Evolutionary conservation across 2,329 filamentous ascomycete genomes (phyloP), one percentile per base, ranked within the genome.

Genomic region (Rasamsonia emersonii): DNA sequence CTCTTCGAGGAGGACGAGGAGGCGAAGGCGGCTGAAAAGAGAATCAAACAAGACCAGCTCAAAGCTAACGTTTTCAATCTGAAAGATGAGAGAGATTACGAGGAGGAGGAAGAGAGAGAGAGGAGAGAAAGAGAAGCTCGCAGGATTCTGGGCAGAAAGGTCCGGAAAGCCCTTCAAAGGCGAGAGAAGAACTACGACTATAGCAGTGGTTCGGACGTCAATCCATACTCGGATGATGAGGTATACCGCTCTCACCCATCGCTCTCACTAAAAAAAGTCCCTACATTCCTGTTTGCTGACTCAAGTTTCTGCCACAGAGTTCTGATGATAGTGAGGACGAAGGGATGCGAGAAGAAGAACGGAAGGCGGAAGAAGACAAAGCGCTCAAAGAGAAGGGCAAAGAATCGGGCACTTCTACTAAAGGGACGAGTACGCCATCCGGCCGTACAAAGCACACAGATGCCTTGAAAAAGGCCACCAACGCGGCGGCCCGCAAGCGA

Each of bases 151-250:
- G 82, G 86, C 39, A 93, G 89, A 56, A 69, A 74, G 27, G 72
- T 86, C 4, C 78, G 82, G 37, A 93, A 93, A 59, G 78, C 82
- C 8, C 69, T 96, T 8, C 78, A 81, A 46, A 89, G 83, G 61
- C 75, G 84, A 32, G 91, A 95, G 59, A 82, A 85, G 56, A 84
- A 93, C 45, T 79, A 77, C 43, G 82, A 91, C 40, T 94, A 94
- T 51, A 83, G 84, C 47, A 82, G 77, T 43, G 83, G 85, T 31
- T 73, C 70, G 31, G 65, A 68, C 35, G 64, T 64, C 18, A 72
- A 78, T 50, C 71, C 71, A 9, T 75, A 73, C 43, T 68, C 68
- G 25, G 64, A 70, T 36, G 54, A 62, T 33, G 62, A 75, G 45
- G 70, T 70, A 54, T n/a, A n/a, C n/a, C 39, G 56, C 45, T 36